Base-by-base conservation (phyloP, 1,139 yeast genomes). In the Dujonia santamariae region DNA sequence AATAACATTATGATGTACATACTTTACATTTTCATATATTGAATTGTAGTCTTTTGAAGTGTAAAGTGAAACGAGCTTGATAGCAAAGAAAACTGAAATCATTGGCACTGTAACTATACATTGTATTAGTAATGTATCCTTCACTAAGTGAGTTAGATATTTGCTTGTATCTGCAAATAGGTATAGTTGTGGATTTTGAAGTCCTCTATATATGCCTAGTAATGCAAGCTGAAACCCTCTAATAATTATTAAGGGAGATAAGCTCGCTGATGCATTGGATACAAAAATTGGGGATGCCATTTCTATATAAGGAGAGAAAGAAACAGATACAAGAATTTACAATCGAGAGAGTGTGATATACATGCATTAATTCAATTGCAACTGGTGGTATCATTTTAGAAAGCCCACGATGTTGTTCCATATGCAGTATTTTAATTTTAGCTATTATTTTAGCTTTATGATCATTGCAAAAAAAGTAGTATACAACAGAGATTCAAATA, bases 151-250 rank as follows among this genome's bases (percentile, higher is more conserved):
- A 39, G n/a, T n/a, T n/a, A 29, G 13, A 14, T 7, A 6, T 7
- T 20, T 9, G 6, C 7, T 9, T 12, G 16, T 19, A 3, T n/a
- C 18, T 7, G 15, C 28, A 4, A 19, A 17, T 15, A 30, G 9
- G 16, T 23, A 25, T 7, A 19, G 16, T 31, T 21, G 6, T 17
- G 75, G 75, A 46, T 75, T 74, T 44, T 64, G 68, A 19, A 74
- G 50, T 2, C 76, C 69, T 24, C 80, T 48, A 41, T 66, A 72
- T 2, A 65, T 62, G 3, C 81, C 79, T 6, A 74, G 53, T 5
- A 72, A 35, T 0, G 78, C 74, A 34, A 78, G 55, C 50, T 77
- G 81, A 19, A 72, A 43, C 0, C 84, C 83, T n/a, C 81, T 58
- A 11, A 72, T 41, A 14, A 77, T 61, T 0, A 79, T 67, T 39